These are phyloP conservation scores for Piper betle DNA, from an alignment of 164 flowering plant genomes.

Conservation along the genomic window DNA sequence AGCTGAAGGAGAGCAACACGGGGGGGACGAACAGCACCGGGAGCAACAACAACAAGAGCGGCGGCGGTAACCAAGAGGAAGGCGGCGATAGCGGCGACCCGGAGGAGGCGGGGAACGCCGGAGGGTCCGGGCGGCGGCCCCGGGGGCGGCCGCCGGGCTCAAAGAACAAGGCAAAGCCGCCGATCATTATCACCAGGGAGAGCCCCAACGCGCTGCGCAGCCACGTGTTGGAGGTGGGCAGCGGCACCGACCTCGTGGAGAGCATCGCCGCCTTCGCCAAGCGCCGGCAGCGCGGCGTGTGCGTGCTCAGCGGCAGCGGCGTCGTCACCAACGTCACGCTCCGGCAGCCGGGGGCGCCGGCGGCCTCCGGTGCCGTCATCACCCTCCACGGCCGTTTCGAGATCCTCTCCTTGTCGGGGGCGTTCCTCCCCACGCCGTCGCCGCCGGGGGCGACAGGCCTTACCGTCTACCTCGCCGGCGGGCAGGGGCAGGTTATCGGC, in stretches of 20 bases:
- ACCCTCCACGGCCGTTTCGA: constrained; percentile 72
- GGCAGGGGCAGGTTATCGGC: constrained; percentile 87
- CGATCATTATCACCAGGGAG: constrained; percentile 61
- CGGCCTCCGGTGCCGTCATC: constrained; percentile 48
- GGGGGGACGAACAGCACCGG: constrained; percentile 21
- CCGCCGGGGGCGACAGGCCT: constrained; percentile 68
- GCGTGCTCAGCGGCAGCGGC: constrained; percentile 67
- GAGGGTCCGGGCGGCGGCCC: constrained; percentile 35
- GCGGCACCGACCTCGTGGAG: constrained; percentile 57
- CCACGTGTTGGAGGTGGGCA: constrained; percentile 55
- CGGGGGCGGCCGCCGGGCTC: constrained; percentile 86
- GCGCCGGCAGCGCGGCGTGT: constrained; percentile 67
- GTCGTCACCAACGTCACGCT: constrained; percentile 57
- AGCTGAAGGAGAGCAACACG: constrained; percentile 23
- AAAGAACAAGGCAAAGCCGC: constrained; percentile 75
- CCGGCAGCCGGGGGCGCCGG: constrained; percentile 32
- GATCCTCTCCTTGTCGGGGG: constrained; percentile 71
- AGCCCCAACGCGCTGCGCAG: constrained; percentile 70
- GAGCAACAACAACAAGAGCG: constrained; percentile 12
- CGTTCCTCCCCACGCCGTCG: constrained; percentile 70
- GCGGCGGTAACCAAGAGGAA: constrained; percentile 17
- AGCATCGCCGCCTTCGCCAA: constrained; percentile 48
- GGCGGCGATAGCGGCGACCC: constrained; percentile 16
- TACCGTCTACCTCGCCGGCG: constrained; percentile 73
- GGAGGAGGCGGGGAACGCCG: constrained; percentile 24